Conservation (phyloP, 805 yeast species). For the Starmerella floricola region DNA sequence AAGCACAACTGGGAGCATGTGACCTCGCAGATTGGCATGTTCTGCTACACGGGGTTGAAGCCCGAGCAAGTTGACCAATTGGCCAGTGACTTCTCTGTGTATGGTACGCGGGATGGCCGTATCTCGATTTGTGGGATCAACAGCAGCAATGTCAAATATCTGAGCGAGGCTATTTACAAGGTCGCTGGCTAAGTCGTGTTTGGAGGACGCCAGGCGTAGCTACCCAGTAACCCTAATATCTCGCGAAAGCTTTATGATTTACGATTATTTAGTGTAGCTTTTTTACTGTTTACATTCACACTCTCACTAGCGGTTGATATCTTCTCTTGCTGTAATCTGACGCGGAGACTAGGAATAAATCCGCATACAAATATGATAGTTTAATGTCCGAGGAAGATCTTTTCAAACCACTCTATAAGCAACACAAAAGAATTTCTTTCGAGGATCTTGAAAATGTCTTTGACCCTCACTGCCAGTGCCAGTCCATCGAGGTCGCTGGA, state of each 20-base stretch:
- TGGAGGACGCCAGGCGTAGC: not conserved
- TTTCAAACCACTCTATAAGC: constrained; percentile 25
- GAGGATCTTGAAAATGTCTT: constrained; percentile 14
- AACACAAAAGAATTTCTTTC: constrained; percentile 12
- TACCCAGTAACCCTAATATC: not conserved
- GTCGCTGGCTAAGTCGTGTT: constrained; percentile 32
- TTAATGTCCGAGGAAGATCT: constrained; percentile 11
- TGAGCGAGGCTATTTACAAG: constrained; percentile 71
- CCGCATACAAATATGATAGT: too few species aligned
- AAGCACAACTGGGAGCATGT: constrained; percentile 75
- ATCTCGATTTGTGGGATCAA: constrained; percentile 91
- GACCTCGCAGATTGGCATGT: constrained; percentile 89
- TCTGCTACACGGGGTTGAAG: constrained; percentile 75
- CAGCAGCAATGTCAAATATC: constrained; percentile 59
- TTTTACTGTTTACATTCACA: too few species aligned
- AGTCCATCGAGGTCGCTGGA: constrained; percentile 1
- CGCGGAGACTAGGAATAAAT: too few species aligned
- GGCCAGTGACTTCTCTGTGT: constrained; percentile 68
- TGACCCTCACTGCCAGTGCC: constrained; percentile 7
- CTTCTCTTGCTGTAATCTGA: too few species aligned
- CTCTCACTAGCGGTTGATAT: too few species aligned
- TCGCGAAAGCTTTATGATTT: not conserved
- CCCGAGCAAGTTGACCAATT: constrained; percentile 57
- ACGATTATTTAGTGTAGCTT: too few species aligned
- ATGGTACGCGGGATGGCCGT: constrained; percentile 72